Percentiles rank a stretch among this genome's conserved stretches.
These are phyloP conservation scores for Calonectria pseudoreteaudii DNA, from an alignment of 2,329 filamentous ascomycete genomes.

Conservation along the genomic window DNA sequence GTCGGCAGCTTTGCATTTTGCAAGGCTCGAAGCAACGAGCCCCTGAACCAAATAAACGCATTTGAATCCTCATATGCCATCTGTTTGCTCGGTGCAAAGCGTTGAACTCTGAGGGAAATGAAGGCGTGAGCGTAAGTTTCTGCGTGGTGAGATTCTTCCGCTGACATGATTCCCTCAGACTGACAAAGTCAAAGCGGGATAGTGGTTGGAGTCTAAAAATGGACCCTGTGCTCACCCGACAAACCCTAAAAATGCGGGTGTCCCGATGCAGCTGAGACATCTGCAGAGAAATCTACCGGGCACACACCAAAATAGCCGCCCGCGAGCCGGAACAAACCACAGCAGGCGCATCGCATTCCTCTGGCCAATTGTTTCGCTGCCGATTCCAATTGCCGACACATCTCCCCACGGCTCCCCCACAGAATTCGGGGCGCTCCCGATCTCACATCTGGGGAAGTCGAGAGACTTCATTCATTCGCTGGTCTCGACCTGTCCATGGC, in stretches of 20 bases:
- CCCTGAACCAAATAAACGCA: no score
- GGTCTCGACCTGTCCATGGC: neutral
- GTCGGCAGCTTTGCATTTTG: no score
- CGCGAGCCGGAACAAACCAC: neutral
- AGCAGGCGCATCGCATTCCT: neutral
- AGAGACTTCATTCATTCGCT: constrained; percentile 18
- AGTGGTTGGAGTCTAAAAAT: neutral
- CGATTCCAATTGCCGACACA: constrained; percentile 32
- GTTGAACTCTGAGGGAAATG: no score
- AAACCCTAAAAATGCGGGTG: neutral
- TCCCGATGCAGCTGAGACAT: neutral
- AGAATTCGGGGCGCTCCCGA: neutral
- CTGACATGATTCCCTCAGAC: no score
- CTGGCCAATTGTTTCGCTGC: constrained; percentile 25
- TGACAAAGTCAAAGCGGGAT: neutral
- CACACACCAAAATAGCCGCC: neutral
- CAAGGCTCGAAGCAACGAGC: no score
- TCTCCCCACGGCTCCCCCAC: constrained; percentile 18
- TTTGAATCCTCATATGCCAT: no score
- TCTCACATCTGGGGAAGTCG: constrained; percentile 19
- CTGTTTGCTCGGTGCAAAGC: no score
- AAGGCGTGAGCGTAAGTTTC: no score
- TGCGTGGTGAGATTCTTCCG: no score
- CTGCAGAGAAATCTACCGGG: neutral
- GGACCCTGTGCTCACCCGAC: neutral